phyloP scores from a whole-genome alignment of 176 grass and related monocot genomes.

The Oryza punctata region DNA sequence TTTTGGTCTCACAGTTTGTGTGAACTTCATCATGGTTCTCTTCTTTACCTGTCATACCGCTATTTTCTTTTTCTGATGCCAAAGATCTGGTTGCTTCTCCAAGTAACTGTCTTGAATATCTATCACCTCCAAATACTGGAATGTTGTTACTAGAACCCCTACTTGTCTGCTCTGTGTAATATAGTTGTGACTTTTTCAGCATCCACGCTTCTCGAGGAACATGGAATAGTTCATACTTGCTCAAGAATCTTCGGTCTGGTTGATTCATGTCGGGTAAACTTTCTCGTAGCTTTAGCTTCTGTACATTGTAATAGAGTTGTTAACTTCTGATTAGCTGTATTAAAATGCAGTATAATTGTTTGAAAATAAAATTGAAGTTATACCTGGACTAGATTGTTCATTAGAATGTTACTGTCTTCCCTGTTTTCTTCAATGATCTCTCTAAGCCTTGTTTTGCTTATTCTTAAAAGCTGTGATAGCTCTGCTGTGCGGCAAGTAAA shows the following conservation, averaged over 20 bases:
- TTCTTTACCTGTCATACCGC: constrained; percentile 16
- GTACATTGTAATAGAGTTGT: constrained; percentile 23
- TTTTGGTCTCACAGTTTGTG: constrained; percentile 31
- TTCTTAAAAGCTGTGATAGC: constrained; percentile 80
- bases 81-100: constrained; percentile 16
- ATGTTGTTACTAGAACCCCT: constrained; percentile 20
- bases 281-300: constrained; percentile 52
- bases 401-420: constrained; percentile 65
- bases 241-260: constrained; percentile 30
- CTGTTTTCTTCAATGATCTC: constrained; percentile 71
- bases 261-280: constrained; percentile 49
- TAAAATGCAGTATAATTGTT: neutral
- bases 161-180: constrained; percentile 24
- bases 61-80: constrained; percentile 9
- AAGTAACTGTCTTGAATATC: constrained; percentile 32
- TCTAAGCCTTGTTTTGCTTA: constrained; percentile 64
- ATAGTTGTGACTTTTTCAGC: constrained; percentile 18
- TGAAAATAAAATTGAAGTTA: constrained; percentile 13
- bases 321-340: constrained; percentile 16
- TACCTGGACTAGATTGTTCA: constrained; percentile 86
- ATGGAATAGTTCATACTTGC: constrained; percentile 38
- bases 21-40: constrained; percentile 7
- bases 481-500: constrained; percentile 73
- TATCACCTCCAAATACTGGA: constrained; percentile 23
- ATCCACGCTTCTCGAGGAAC: constrained; percentile 37